Base-by-base conservation (phyloP, 495 filamentous ascomycete genomes). In the Beverwykella pulmonaria region DNA sequence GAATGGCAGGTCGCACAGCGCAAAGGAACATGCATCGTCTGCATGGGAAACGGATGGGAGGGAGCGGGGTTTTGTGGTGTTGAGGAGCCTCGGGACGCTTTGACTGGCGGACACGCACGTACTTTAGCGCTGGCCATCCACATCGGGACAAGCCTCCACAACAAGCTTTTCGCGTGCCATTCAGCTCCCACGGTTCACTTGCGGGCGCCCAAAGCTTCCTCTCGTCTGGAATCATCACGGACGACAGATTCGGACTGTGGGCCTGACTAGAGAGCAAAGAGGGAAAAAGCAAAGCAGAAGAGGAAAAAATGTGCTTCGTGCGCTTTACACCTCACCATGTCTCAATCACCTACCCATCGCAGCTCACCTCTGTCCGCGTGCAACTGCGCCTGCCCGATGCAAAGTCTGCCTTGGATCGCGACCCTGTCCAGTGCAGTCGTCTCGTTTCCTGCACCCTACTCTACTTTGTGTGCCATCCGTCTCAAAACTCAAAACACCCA, bases 51-150 rank as follows among this genome's bases (percentile, higher is more conserved):
- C 2, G 39, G 58, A 48, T 23, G 44, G 23, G 46, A 8, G 22
- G n/a, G 27, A 49, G 53, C 57, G 50, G 48, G 63, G 56, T 53
- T 23, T 26, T 12, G 46, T 63, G 65, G 59, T 68, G 60, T 63
- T 63, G 53, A 59, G 52, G 20, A 32, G 0, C n/a, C n/a, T n/a
- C n/a, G n/a, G n/a, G n/a, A n/a, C n/a, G 26, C n/a, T 15, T 25
- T 61, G 60, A 68, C 53, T 68, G 65, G 65, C 4, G 59, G 44
- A 26, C 27, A 49, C 27, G 15, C 39, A 27, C 41, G 7, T 22
- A 8, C 50, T 8, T 63, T 63, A 68, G 65, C 65, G 65, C 65
- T 48, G 65, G 26, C 53, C 53, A 63, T 59, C 65, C 65, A 0
- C 9, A 53, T 20, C 9, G 2, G 34, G 60, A 30, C 22, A 63